Evolutionary conservation across 1,284 basidiomycete species (phyloP).

Genomic region (Austroboletus novae-zelandiae): DNA sequence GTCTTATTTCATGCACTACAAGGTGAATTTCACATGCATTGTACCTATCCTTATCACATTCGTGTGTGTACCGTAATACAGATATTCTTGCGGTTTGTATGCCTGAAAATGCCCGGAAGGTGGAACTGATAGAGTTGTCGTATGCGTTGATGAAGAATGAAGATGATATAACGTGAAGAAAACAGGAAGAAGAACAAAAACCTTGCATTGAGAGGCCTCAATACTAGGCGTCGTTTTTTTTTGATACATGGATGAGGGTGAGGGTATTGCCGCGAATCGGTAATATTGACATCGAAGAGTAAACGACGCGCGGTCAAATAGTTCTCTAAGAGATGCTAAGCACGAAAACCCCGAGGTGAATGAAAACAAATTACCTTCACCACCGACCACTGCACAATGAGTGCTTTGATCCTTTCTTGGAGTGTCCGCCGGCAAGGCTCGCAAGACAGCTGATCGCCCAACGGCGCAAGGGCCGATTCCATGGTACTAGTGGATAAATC

Average conservation of each 20-base stretch:
- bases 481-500: conserved; percentile 59
- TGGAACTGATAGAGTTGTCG: not conserved
- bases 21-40: conserved; percentile 4
- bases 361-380: conserved; percentile 53
- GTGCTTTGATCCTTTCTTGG: conserved; percentile 61
- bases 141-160: not conserved
- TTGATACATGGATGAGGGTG: not conserved
- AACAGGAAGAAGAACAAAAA: not conserved
- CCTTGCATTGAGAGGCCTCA: not conserved
- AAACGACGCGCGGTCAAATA: conserved; percentile 21
- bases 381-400: conserved; percentile 73
- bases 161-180: conserved; percentile 3
- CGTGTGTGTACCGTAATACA: conserved; percentile 11
- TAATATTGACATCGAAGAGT: not conserved
- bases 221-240: not conserved
- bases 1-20: not conserved
- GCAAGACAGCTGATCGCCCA: conserved; percentile 58
- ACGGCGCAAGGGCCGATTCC: conserved; percentile 57
- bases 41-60: conserved; percentile 11
- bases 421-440: conserved; percentile 60
- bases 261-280: conserved; percentile 11
- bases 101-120: not conserved
- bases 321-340: conserved; percentile 29
- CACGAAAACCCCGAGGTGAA: not conserved
- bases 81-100: conserved; percentile 3